Evolutionary conservation across 2,329 filamentous ascomycete genomes (phyloP), one percentile per base, ranked within the genome.

Genomic region (Penicillium sp.): DNA sequence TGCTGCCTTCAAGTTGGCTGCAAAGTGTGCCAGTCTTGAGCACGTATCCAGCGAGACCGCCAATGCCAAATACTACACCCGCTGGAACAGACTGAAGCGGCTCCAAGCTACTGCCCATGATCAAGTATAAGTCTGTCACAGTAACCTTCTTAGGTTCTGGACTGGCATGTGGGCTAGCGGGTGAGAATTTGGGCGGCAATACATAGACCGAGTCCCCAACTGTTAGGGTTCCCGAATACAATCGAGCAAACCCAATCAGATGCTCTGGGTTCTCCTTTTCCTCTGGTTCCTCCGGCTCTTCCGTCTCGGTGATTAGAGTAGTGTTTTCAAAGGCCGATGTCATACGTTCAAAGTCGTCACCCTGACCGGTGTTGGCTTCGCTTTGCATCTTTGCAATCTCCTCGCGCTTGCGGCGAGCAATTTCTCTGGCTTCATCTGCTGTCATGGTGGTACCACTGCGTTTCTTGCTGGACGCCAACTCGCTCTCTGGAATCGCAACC

Each of bases 21-120:
- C 88, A 95, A 3, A 98, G 72, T 0, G 92, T 98, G 9, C 89
- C 92, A 1, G 88, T 93, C 62, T 98, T 98, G 37, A 98, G 74
- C n/a, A 98, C 83, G 44, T 90, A 83, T 11, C 89, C 90, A 56
- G 92, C 89, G 1, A 98, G 76, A 2, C 92, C 92, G 20, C 83
- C 87, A 37, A 98, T 92, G 15, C 92, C 92, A 57, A 98, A 96
- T 3, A 98, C 84, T 6, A 94, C 89, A 29, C 92, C 92, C 0
- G 92, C 90, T 4, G 90, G 90, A 0, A 96, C 90, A 0, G 83
- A 84, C 11, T 79, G 76, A 0, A 98, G 75, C 1, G 82, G 76
- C 57, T 96, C 90, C 3, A 98, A 71, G 41, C 84, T 84, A 41
- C 90, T 77, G 18, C 92, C 92, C 92, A 98, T 98, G 37, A 98